phyloP scores from a whole-genome alignment of 495 filamentous ascomycete species.

The Lepidopterella palustris region DNA sequence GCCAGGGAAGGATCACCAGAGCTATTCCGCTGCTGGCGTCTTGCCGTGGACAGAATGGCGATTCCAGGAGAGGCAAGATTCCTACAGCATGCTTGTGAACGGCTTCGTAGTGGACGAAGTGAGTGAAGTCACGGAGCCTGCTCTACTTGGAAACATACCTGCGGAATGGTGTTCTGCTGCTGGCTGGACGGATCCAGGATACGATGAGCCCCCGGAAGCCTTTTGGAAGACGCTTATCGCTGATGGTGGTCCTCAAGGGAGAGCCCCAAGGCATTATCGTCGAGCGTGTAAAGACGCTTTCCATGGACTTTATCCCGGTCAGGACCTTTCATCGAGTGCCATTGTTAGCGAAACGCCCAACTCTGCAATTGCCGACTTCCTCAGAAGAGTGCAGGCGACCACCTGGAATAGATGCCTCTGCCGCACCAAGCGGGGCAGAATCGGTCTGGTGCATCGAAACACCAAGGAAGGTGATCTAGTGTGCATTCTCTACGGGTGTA shows the following conservation, averaged over 20 bases:
- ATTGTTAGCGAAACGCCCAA: conserved; percentile 32
- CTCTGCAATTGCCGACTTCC: conserved; percentile 35
- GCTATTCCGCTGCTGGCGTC: conserved; percentile 30
- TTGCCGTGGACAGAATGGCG: not conserved
- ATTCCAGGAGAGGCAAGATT: not conserved
- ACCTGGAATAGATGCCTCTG: conserved; percentile 34
- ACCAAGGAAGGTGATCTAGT: conserved; percentile 22
- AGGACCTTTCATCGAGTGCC: conserved; percentile 30
- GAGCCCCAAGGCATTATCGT: conserved; percentile 32
- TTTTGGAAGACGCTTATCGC: conserved; percentile 41
- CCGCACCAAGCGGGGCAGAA: conserved; percentile 17
- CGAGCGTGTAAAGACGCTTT: conserved; percentile 15
- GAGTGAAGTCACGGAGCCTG: conserved; percentile 3
- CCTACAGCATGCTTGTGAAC: conserved; percentile 35
- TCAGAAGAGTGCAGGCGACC: conserved; percentile 35
- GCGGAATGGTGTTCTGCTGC: conserved; percentile 18
- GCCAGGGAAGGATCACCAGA: conserved; percentile 15
- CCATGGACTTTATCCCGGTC: conserved; percentile 14
- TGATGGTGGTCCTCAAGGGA: conserved; percentile 32
- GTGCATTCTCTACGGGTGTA: conserved; percentile 30
- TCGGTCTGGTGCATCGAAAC: not conserved
- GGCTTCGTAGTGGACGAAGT: conserved; percentile 35
- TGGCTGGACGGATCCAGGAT: conserved; percentile 8
- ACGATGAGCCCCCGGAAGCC: conserved; percentile 31
- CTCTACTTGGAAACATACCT: conserved; percentile 19